Evolutionary conservation across 2,329 filamentous ascomycete genomes (phyloP).

Genomic region (Pseudopyrenochaeta lycopersici): DNA sequence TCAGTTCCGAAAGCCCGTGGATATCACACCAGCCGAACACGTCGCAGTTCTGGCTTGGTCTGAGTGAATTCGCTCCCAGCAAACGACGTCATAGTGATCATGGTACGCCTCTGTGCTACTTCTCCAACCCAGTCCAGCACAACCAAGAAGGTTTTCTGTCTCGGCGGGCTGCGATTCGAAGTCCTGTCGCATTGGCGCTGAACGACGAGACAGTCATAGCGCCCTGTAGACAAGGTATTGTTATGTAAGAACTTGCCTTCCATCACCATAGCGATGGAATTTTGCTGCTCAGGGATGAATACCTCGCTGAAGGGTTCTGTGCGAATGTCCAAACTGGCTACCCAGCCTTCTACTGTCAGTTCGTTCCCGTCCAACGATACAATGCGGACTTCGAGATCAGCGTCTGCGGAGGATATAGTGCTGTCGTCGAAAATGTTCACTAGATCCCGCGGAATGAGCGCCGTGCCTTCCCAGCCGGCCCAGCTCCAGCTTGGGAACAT

Average conservation of each 20-base stretch:
- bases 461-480: constrained; percentile 4
- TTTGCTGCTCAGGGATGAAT: not conserved
- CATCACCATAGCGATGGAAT: constrained; percentile 5
- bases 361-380: too few species aligned
- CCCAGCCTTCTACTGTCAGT: too few species aligned
- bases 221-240: not conserved
- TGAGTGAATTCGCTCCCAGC: not conserved
- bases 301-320: not conserved
- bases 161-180: not conserved
- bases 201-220: not conserved
- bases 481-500: constrained; percentile 2
- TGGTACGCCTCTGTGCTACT: not conserved
- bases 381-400: not conserved
- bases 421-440: not conserved
- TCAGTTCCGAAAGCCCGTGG: too few species aligned
- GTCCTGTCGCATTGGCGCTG: not conserved
- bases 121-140: not conserved
- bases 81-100: constrained; percentile 4
- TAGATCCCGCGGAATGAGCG: not conserved
- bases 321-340: too few species aligned
- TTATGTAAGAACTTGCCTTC: constrained; percentile 5
- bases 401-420: not conserved
- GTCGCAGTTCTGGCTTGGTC: too few species aligned
- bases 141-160: not conserved
- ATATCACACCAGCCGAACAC: too few species aligned